Percentiles rank a stretch among this genome's conserved stretches.
phyloP scores from a whole-genome alignment of 1,284 basidiomycete species.

The Singerocomus inundabilis region DNA sequence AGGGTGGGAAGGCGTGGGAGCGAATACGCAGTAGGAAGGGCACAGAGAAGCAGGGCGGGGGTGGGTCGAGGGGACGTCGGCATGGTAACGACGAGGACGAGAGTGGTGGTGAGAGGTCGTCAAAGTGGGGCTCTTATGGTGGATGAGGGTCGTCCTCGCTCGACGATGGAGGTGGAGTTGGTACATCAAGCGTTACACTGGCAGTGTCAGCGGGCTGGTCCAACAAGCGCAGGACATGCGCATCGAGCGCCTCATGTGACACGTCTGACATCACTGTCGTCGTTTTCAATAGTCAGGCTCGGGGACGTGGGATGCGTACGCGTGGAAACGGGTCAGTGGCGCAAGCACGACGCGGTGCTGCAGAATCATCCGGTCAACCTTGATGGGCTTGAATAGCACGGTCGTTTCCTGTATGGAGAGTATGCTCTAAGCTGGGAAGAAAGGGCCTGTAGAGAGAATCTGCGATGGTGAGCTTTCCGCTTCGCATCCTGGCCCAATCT shows the following conservation, averaged over 20 bases:
- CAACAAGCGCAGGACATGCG: slow-evolving; percentile 3
- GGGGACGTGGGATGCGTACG: slow-evolving; percentile 19
- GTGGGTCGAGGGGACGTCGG: slow-evolving; percentile 32
- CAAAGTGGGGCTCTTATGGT: slow-evolving; percentile 29
- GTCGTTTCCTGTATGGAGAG: too few relatives aligned
- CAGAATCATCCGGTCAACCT: slow-evolving; percentile 33
- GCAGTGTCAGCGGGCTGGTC: background rate
- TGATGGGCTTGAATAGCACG: too few relatives aligned
- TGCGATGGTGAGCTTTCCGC: background rate
- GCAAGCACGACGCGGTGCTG: slow-evolving; percentile 34
- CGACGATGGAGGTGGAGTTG: background rate
- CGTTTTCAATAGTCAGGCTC: background rate
- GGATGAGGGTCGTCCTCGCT: slow-evolving; percentile 9
- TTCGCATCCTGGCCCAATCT: background rate
- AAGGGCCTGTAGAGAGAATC: background rate
- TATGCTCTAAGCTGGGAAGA: slow-evolving; percentile 2
- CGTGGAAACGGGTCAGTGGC: slow-evolving; percentile 37
- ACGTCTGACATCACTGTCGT: slow-evolving; percentile 9
- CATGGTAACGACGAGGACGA: background rate
- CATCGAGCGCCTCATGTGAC: slow-evolving; percentile 1
- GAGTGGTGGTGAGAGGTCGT: slow-evolving; percentile 15
- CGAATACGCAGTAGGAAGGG: slow-evolving; percentile 29
- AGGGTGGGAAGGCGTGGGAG: slow-evolving; percentile 30
- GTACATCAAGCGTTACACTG: background rate
- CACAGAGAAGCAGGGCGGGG: slow-evolving; percentile 32